Evolutionary conservation across 1,284 basidiomycete genomes (phyloP).

Genomic region (Microbotryum silenes-acaulis): DNA sequence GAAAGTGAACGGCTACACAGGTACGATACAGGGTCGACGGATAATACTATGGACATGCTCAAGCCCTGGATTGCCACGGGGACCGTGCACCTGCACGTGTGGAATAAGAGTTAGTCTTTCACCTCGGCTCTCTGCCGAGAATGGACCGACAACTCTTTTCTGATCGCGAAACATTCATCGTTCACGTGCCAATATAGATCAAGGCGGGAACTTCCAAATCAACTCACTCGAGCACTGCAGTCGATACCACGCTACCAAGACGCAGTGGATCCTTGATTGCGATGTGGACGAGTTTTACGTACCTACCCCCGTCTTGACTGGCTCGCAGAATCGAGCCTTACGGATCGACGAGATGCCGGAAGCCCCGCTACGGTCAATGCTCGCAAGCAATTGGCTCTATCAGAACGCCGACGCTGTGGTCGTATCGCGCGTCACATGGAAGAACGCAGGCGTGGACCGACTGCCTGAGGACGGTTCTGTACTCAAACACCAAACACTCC

Average conservation of each 20-base stretch:
- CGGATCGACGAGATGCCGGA: background rate
- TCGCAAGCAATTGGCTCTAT: conserved; percentile 7
- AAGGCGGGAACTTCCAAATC: conserved; percentile 3
- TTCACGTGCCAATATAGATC: background rate
- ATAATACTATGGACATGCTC: conserved; percentile 2
- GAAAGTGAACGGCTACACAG: background rate
- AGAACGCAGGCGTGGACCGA: background rate
- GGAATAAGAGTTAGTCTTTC: background rate
- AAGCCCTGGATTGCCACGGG: conserved; percentile 8
- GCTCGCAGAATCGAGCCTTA: background rate
- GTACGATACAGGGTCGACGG: conserved; percentile 7
- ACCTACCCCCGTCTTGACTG: background rate
- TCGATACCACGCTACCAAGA: background rate
- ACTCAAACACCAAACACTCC: background rate
- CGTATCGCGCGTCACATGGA: background rate
- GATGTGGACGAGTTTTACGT: conserved; percentile 17
- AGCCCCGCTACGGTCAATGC: background rate
- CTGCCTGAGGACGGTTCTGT: background rate
- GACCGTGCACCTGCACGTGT: conserved; percentile 6
- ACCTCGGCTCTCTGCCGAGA: background rate
- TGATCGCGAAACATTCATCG: background rate
- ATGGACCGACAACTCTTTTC: background rate
- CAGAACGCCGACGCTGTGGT: conserved; percentile 1
- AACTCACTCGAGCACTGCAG: conserved; percentile 11
- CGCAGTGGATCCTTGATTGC: conserved; percentile 10